Evolutionary conservation across 768 basidiomycete genomes (phyloP), one percentile per base, ranked within the genome.

Genomic region (Boletus tomentosulus): DNA sequence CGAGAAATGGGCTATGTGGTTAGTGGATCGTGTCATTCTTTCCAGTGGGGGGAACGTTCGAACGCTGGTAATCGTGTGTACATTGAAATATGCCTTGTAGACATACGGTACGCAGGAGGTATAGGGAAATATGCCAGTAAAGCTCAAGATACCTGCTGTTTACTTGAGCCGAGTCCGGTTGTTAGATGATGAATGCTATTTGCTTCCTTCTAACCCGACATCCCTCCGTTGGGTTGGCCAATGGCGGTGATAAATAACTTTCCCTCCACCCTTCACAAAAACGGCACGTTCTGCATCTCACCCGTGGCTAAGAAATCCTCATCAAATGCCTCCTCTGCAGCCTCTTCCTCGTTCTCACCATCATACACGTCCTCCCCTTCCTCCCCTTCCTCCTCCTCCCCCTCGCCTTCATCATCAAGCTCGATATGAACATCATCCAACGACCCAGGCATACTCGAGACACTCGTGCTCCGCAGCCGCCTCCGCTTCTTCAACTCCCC

Each of bases 361-460:
- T 70, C 68, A 15, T 67, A 71, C 19, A 56, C 69, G 33, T 35
- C 33, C 4, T 70, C 67, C 10, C 69, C 71, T 1, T 60, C 68
- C 4, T 64, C 64, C 1, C 58, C 66, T 3, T 64, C 64, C 1
- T 58, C 66, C 13, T 63, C 62, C 27, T 68, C 73, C 3, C 60
- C 62, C 12, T 71, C 73, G 0, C 72, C 74, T 9, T 81, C 79
- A 11, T 82, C 79, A 41, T 81, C 80, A 57, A 80, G 68, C 15
- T 73, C 80, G 57, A 83, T 81, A 46, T 80, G 74, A 62, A 78
- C 75, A 57, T 86, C 80, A 48, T 86, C 82, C 55, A 92, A 69
- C 22, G 89, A 87, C 30, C 92, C 92, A 12, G 90, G 92, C 87
- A 95, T 92, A 64, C 90, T 92, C 41, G 83, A 82, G 69, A 87